phyloP scores from a whole-genome alignment of 2,329 filamentous ascomycete genomes.

The Aureobasidium vineae region DNA sequence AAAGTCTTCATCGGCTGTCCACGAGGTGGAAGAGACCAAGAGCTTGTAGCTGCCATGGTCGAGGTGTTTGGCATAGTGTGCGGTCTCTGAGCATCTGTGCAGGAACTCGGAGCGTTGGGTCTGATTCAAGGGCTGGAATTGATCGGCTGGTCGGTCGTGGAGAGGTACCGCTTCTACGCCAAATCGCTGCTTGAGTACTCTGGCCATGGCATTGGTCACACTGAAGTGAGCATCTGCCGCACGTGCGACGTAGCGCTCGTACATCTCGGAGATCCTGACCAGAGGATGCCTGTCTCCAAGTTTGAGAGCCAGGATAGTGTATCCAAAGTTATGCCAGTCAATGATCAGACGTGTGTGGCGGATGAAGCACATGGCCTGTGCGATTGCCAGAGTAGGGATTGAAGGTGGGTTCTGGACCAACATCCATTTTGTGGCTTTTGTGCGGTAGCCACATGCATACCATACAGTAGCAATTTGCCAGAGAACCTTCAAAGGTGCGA shows the following conservation, averaged over 20 bases:
- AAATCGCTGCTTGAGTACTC: slow-evolving; percentile 67
- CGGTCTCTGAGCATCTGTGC: slow-evolving; percentile 62
- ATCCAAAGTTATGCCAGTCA: slow-evolving; percentile 99
- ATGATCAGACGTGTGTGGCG: slow-evolving; percentile 81
- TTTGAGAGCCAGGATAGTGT: slow-evolving; percentile 78
- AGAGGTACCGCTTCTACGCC: slow-evolving; percentile 63
- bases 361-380: slow-evolving; percentile 68
- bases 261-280: slow-evolving; percentile 72
- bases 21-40: slow-evolving; percentile 90
- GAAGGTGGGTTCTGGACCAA: slow-evolving; percentile 92
- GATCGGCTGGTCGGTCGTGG: slow-evolving; percentile 79
- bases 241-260: slow-evolving; percentile 71
- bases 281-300: slow-evolving; percentile 65
- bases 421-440: slow-evolving; percentile 76
- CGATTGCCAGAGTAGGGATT: slow-evolving; percentile 82
- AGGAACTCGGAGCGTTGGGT: slow-evolving; percentile 60
- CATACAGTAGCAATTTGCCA: slow-evolving; percentile 76
- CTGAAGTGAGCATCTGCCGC: slow-evolving; percentile 73
- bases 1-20: slow-evolving; percentile 97
- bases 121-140: slow-evolving; percentile 69
- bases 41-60: slow-evolving; percentile 55
- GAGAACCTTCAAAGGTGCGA: slow-evolving; percentile 79
- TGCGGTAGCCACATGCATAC: slow-evolving; percentile 68
- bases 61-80: slow-evolving; percentile 54
- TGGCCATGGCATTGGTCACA: slow-evolving; percentile 85